phyloP scores from a whole-genome alignment of 140 eudicot genomes.

The Flaveria floridana region DNA sequence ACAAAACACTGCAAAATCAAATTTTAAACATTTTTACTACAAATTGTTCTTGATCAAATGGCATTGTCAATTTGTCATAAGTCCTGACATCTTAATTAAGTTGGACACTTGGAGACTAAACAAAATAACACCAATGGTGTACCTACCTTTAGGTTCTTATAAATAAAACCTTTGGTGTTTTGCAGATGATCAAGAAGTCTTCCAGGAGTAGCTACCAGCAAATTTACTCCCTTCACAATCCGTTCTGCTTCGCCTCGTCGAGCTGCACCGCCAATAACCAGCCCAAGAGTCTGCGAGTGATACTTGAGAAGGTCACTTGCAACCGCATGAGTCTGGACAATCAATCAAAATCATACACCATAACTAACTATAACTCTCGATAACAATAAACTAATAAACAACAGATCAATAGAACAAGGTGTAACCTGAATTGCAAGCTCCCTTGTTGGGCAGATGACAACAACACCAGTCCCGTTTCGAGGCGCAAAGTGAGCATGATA shows the following conservation, averaged over 20 bases:
- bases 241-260: conserved; percentile 77
- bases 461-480: conserved; percentile 86
- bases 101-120: not conserved
- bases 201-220: conserved; percentile 88
- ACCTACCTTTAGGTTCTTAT: conserved; percentile 63
- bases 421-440: conserved; percentile 92
- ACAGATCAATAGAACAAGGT: not conserved
- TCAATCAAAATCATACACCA: not conserved
- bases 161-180: conserved; percentile 84
- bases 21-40: not conserved
- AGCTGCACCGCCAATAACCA: conserved; percentile 79
- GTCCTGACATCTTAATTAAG: not conserved
- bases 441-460: conserved; percentile 88
- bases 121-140: not conserved
- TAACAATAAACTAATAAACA: not conserved
- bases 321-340: conserved; percentile 76
- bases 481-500: conserved; percentile 55
- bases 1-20: conserved; percentile 61
- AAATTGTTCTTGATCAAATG: not conserved
- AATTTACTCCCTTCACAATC: conserved; percentile 77
- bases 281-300: conserved; percentile 78
- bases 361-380: not conserved
- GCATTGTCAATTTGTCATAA: not conserved
- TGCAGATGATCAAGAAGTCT: conserved; percentile 96
- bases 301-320: conserved; percentile 78